Base-by-base conservation (phyloP, 2,329 filamentous ascomycete genomes). In the Tolypocladium amazonense region DNA sequence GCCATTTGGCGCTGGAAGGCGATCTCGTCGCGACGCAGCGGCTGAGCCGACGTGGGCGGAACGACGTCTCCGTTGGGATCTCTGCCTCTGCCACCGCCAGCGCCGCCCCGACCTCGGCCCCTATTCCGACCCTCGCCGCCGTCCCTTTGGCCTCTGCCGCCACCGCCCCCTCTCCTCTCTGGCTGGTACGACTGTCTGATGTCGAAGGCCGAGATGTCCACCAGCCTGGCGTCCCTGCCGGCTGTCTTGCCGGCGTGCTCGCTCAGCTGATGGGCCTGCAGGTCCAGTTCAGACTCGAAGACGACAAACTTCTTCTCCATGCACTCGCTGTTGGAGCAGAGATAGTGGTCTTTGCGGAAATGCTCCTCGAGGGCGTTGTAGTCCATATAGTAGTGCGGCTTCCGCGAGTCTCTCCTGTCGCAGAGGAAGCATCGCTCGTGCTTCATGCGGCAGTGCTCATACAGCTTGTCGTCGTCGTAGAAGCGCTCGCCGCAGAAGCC, bases 271-370 rank as follows among this genome's bases (percentile, higher is more conserved):
- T 99, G 94, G 3, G 89, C 94, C 72, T 97, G 96, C 55, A 99
- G 77, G 68, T 99, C 94, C 79, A 99, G 87, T 69, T 97, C 90
- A 0, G 92, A 92, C 59, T 91, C 90, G 66, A 99, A 99, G 0
- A 97, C 94, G 37, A 97, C 89, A 70, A 97, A 97, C 71, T 97
- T 97, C 82, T 96, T 96, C 67, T 97, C 94, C 69, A 94, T 72
- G 68, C 94, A 99, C 69, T 96, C 92, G 58, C 83, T 81, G 67
- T 99, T 92, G 8, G 84, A 73, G 70, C 94, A 99, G 0, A 92
- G 77, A 69, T 87, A 96, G 72, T 99, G 94, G 60, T 94, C 92
- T 65, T 87, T 87, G 63, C 84, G 82, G 71, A 97, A 97, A 73
- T 99, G 94, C 43, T 86, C 78, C 70, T 96, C 92, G 3, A 99